Evolutionary conservation across 2,329 filamentous ascomycete genomes (phyloP).

Genomic region (Blumeria graminis): DNA sequence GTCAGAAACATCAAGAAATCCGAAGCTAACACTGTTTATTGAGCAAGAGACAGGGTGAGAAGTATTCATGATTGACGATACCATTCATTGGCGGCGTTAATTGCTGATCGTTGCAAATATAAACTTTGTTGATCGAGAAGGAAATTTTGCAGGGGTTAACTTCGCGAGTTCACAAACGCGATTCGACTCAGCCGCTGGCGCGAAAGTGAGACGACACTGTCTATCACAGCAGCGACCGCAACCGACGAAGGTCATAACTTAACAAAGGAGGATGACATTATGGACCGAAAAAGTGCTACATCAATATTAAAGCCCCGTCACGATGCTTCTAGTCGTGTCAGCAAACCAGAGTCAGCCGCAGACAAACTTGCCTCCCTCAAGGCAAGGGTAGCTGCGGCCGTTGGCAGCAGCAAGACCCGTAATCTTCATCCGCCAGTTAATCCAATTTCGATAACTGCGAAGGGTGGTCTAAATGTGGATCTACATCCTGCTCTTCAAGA

Average conservation of each 20-base stretch:
- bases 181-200: too few relatives aligned
- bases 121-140: not conserved
- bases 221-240: not conserved
- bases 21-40: conserved; percentile 75
- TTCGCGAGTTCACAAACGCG: not conserved
- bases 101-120: not conserved
- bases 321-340: conserved; percentile 28
- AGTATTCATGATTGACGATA: conserved; percentile 30
- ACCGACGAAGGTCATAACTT: not conserved
- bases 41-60: conserved; percentile 63
- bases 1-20: conserved; percentile 58
- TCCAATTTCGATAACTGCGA: conserved; percentile 16
- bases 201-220: too few relatives aligned
- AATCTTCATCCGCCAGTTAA: conserved; percentile 19
- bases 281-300: conserved; percentile 27
- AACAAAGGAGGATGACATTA: conserved; percentile 11
- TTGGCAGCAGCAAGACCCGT: conserved; percentile 26
- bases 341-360: conserved; percentile 31
- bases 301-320: conserved; percentile 30
- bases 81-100: not conserved
- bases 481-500: conserved; percentile 42
- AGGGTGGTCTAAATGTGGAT: conserved; percentile 18
- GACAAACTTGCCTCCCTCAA: conserved; percentile 54
- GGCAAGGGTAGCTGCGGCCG: conserved; percentile 55
- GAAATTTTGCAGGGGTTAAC: not conserved